phyloP scores from a whole-genome alignment of 2,329 filamentous ascomycete species.

The Aureobasidium namibiae region DNA sequence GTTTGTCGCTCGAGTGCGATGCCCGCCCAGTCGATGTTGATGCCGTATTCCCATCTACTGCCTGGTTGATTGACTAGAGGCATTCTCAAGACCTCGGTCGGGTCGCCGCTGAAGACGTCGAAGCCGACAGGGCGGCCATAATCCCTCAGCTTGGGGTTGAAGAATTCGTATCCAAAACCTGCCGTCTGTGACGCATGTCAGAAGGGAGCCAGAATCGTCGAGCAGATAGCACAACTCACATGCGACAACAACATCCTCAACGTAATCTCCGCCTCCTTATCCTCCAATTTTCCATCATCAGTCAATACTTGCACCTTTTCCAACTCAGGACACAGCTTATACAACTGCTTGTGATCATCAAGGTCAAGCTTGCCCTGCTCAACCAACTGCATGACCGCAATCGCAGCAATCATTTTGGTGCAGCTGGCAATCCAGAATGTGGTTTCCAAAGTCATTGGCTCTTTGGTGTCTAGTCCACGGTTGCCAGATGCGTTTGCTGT shows the following conservation, averaged over 20 bases:
- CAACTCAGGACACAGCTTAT: conserved; percentile 36
- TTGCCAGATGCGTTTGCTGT: conserved; percentile 36
- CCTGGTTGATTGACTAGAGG: conserved; percentile 58
- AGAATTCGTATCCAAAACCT: conserved; percentile 51
- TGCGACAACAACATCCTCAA: conserved; percentile 33
- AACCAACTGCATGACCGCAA: conserved; percentile 42
- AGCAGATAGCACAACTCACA: not conserved
- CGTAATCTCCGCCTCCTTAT: conserved; percentile 40
- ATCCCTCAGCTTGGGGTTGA: conserved; percentile 35
- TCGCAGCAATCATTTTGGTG: conserved; percentile 35
- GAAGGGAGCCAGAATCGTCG: too few relatives aligned
- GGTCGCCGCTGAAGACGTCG: conserved; percentile 51
- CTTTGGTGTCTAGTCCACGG: conserved; percentile 29
- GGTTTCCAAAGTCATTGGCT: conserved; percentile 52
- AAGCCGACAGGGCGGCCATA: conserved; percentile 41
- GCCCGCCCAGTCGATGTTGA: conserved; percentile 43
- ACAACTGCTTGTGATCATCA: conserved; percentile 33
- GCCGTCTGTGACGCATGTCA: conserved; percentile 18
- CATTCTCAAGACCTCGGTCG: conserved; percentile 38
- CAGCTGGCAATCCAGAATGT: conserved; percentile 52
- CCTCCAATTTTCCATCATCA: conserved; percentile 31
- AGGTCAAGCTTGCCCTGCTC: conserved; percentile 35
- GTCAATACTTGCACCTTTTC: conserved; percentile 34
- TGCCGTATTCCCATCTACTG: conserved; percentile 47
- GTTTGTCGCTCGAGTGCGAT: conserved; percentile 39